Base-by-base conservation (phyloP, 345 rosid species). In the Capsella bursapastoris region DNA sequence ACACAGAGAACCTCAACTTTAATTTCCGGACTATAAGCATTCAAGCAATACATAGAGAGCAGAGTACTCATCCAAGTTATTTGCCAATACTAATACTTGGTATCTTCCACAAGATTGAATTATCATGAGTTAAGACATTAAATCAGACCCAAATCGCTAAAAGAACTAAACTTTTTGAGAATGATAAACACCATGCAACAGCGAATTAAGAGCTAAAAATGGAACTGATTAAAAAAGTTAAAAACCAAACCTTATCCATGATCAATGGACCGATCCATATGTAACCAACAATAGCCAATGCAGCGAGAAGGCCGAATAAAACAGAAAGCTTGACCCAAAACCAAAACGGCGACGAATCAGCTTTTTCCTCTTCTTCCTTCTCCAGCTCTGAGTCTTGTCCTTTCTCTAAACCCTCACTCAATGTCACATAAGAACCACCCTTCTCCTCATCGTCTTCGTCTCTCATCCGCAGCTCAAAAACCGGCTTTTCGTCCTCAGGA, bases 181-280 rank as follows among this genome's bases (percentile, higher is more conserved):
- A 28, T 29, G 49, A 32, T 25, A 43, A 49, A 73, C 70, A 53
- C 31, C 37, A 66, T 29, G 37, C 44, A 74, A 38, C 51, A 27
- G 29, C 14, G 14, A 63, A 41, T 1, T 27, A 43, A 43, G 7
- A 43, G 4, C 6, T 43, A 28, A 27, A 61, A 28, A 6, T 40
- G 58, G 48, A 74, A 28, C 12, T 51, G 44, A 28, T 25, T 61
- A 25, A 45, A 70, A 22, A 22, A 22, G 47, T 5, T 10, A n/a
- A 38, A 22, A 62, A 16, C 40, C 71, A 71, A 55, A 91, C 97
- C 93, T 88, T 89, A 53, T 94, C 95, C 89, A 94, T 94, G 57
- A 94, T 78, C 66, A 81, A 87, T 6, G 98, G 98, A 50, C 86
- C 93, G 63, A 94, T 81, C 98, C 98, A 91, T 75, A 80, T 88